Base-by-base conservation (phyloP, 2,329 filamentous ascomycete genomes). In the Colletotrichum tropicale region DNA sequence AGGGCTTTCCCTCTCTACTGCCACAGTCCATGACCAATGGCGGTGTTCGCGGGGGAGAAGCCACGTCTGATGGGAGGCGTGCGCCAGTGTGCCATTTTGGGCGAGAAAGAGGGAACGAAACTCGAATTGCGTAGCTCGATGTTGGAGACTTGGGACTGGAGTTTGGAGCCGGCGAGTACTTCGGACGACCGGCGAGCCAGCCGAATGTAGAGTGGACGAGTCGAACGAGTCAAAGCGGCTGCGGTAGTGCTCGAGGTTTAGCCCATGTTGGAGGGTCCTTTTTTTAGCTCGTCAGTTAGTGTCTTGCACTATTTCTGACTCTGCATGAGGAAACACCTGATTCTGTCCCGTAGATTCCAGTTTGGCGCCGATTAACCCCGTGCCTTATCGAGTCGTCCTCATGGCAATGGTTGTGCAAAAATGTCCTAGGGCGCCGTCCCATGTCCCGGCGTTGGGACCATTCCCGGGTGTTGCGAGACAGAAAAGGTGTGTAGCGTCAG, bases 221-320 rank as follows among this genome's bases (percentile, higher is more conserved):
- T 26, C 21, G 32, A 48, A 38, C 48, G 38, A 72, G 74, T 65
- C 74, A 69, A 74, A 74, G 70, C 70, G 70, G 30, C 13, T 24
- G 18, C 56, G 67, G 12, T 52, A 21, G 48, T 67, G 38, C 15
- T 62, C 43, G 43, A 52, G 43, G 10, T 21, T 21, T 52, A 52
- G 43, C n/a, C 43, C n/a, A 52, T 67, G 30, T 38, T 52, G 55
- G 60, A 52, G 67, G 34, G 28, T 8, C 43, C 38, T 64, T 67
- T 55, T 55, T 26, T 48, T 75, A 56, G 69, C 32, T 28, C 18
- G 21, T 10, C 28, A 36, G 24, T 60, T 61, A 74, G 70, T 34
- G 74, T 52, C 15, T 65, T 34, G 65, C 26, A 52, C 70, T 74
- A 65, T 48, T 28, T 52, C 34, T 30, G 48, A 48, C 7, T 28